Conservation (phyloP, 148 eudicot genomes). For the Vaccinium myrtillus region DNA sequence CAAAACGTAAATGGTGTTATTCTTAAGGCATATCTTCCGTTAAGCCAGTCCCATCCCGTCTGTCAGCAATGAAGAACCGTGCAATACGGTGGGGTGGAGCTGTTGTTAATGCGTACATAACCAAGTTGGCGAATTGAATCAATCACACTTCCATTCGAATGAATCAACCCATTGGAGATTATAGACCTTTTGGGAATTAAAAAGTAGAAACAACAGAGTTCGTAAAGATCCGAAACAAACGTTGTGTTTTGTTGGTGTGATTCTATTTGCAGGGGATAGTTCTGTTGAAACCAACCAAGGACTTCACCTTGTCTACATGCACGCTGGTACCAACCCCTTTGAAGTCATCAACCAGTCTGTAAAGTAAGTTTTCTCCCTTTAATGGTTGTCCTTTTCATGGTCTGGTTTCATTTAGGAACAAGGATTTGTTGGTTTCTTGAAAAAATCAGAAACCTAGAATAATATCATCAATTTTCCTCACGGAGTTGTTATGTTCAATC, state of each 20-base stretch:
- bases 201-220: slow-evolving; percentile 21
- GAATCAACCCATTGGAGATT: slow-evolving; percentile 23
- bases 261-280: slow-evolving; percentile 69
- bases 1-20: slow-evolving; percentile 12
- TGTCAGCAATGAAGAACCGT: slow-evolving; percentile 22
- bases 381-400: neutral
- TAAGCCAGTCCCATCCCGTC: slow-evolving; percentile 26
- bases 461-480: neutral
- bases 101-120: slow-evolving; percentile 18
- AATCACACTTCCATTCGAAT: slow-evolving; percentile 22
- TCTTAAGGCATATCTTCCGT: slow-evolving; percentile 14
- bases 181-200: slow-evolving; percentile 20
- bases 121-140: slow-evolving; percentile 33
- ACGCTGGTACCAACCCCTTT: slow-evolving; percentile 86
- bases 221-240: slow-evolving; percentile 33
- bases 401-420: slow-evolving; percentile 3
- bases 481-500: neutral
- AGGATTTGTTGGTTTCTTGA: slow-evolving; percentile 9
- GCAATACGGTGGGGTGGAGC: slow-evolving; percentile 24
- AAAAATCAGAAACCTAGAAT: neutral
- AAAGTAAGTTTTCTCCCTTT: slow-evolving; percentile 46
- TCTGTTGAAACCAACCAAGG: slow-evolving; percentile 78
- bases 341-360: slow-evolving; percentile 79
- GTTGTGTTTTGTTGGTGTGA: slow-evolving; percentile 35
- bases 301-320: slow-evolving; percentile 74